Evolutionary conservation across 2,329 filamentous ascomycete species (phyloP).

Genomic region (Colletotrichum sp.): DNA sequence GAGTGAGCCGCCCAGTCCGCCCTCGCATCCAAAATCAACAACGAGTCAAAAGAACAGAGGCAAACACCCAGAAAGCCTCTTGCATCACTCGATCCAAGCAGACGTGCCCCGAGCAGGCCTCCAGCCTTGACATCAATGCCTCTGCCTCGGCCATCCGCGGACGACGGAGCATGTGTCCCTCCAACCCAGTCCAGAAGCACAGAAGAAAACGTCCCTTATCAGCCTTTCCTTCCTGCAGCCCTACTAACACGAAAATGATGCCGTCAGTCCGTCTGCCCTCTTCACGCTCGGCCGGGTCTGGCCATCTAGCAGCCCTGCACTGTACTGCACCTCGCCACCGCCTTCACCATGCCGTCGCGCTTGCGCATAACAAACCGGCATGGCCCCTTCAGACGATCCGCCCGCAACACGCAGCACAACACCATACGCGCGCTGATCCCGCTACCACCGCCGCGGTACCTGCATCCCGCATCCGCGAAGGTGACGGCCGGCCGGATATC

Average conservation of each 20-base stretch:
- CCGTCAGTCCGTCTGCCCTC: neutral
- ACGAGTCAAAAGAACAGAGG: neutral
- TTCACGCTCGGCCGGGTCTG: conserved; percentile 2
- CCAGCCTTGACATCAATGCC: neutral
- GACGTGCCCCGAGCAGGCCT: neutral
- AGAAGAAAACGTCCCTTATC: neutral
- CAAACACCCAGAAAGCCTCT: neutral
- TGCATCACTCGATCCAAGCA: neutral
- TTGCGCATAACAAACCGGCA: neutral
- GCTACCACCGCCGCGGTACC: neutral
- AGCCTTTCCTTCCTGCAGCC: neutral
- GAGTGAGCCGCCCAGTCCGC: neutral
- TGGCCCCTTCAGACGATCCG: neutral
- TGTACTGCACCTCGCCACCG: neutral
- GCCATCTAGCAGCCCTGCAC: neutral
- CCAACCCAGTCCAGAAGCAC: neutral
- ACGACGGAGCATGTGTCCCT: neutral
- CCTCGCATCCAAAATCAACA: neutral
- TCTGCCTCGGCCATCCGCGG: neutral
- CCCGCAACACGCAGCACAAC: neutral
- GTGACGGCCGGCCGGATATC: neutral
- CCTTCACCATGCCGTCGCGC: neutral
- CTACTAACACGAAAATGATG: neutral
- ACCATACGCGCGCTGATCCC: neutral
- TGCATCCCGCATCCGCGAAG: neutral